These are phyloP conservation scores for Antonospora locustae DNA, from an alignment of 371 early-diverging fungal genomes.

Conservation along the genomic window DNA sequence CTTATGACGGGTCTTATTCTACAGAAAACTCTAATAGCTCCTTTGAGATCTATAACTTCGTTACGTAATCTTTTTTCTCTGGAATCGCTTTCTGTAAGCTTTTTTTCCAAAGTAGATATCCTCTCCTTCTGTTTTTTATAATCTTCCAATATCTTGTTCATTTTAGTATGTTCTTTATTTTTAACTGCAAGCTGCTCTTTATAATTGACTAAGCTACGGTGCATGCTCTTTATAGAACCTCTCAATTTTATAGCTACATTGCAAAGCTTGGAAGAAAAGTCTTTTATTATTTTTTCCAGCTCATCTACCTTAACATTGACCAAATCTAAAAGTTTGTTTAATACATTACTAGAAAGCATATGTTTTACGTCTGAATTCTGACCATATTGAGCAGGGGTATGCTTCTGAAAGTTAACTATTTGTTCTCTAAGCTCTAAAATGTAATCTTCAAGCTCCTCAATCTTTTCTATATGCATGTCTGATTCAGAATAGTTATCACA, in stretches of 20 bases:
- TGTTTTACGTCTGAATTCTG: too few species aligned
- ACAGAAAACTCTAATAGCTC: constrained; percentile 88
- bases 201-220: background rate
- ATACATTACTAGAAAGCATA: too few species aligned
- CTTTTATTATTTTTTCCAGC: too few species aligned
- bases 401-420: too few species aligned
- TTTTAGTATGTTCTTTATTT: background rate
- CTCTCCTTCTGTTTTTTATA: background rate
- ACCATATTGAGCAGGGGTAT: too few species aligned
- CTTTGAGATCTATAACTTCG: constrained; percentile 66
- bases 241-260: background rate
- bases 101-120: constrained; percentile 2
- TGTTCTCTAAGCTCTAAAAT: too few species aligned
- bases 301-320: too few species aligned
- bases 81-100: constrained; percentile 15
- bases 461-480: too few species aligned
- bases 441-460: too few species aligned
- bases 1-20: constrained; percentile 66
- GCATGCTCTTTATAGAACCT: background rate
- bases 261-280: too few species aligned
- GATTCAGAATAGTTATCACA: too few species aligned
- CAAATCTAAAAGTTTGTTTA: too few species aligned
- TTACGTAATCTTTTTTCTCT: constrained; percentile 23
- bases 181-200: background rate
- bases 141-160: background rate